phyloP scores from a whole-genome alignment of 805 yeast genomes.

The Metschnikowia shivogae region DNA sequence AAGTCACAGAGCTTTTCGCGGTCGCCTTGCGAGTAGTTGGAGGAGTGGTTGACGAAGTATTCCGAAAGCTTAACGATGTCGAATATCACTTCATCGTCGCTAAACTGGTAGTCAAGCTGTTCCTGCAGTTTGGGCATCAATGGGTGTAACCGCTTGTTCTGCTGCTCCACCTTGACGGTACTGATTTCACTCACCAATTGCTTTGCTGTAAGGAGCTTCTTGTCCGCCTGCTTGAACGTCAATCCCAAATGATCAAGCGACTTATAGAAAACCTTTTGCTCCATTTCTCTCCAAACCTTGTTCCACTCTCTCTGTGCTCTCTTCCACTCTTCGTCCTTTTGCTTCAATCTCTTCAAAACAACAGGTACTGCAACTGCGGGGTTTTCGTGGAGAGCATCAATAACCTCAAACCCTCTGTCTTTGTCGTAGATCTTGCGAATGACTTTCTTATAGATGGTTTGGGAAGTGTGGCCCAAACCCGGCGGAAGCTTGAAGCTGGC shows the following conservation, averaged over 20 bases:
- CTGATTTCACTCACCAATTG: slow-evolving; percentile 88
- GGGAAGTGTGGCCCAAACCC: slow-evolving; percentile 88
- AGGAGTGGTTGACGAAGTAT: slow-evolving; percentile 61
- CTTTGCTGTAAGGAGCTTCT: slow-evolving; percentile 83
- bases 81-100: slow-evolving; percentile 62
- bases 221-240: slow-evolving; percentile 95
- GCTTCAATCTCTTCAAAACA: slow-evolving; percentile 86
- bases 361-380: slow-evolving; percentile 96
- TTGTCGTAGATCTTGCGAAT: slow-evolving; percentile 88
- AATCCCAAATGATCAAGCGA: slow-evolving; percentile 93
- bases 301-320: slow-evolving; percentile 98
- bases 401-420: slow-evolving; percentile 93
- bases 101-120: slow-evolving; percentile 57
- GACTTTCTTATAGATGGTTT: slow-evolving; percentile 89
- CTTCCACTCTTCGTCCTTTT: slow-evolving; percentile 98
- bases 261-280: slow-evolving; percentile 89
- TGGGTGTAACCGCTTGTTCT: slow-evolving; percentile 81
- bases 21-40: slow-evolving; percentile 76
- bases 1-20: slow-evolving; percentile 72
- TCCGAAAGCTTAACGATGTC: slow-evolving; percentile 70
- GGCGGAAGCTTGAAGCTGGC: slow-evolving; percentile 82
- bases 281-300: slow-evolving; percentile 98
- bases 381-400: slow-evolving; percentile 90
- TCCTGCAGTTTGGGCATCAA: slow-evolving; percentile 83
- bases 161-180: slow-evolving; percentile 87